Percentiles rank a stretch among this genome's conserved stretches.
These are phyloP conservation scores for Allomyces macrogynus DNA, from an alignment of 192 early-diverging fungal species.

Conservation along the genomic window DNA sequence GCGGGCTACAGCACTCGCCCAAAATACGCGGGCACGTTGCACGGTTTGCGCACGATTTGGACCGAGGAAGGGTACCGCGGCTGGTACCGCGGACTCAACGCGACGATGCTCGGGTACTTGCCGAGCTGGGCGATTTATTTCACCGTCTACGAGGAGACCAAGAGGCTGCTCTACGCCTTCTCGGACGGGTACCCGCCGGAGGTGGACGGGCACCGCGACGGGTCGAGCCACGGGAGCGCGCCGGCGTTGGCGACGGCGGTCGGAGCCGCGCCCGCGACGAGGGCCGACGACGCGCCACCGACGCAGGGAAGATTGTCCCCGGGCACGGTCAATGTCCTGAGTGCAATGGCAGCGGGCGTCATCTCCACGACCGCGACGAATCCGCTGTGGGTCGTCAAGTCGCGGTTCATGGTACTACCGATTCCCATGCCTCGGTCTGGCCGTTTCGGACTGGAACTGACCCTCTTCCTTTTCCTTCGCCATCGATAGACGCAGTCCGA, in stretches of 20 bases:
- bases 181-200: too few species aligned
- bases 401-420: slow-evolving; percentile 60
- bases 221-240: neutral
- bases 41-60: slow-evolving; percentile 50
- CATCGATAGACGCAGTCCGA: slow-evolving; percentile 46
- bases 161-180: slow-evolving; percentile 15
- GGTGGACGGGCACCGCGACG: neutral
- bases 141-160: slow-evolving; percentile 65
- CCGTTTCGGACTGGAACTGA: too few species aligned
- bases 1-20: slow-evolving; percentile 73
- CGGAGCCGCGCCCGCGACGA: too few species aligned
- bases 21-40: slow-evolving; percentile 22
- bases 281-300: neutral
- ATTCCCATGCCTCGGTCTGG: too few species aligned
- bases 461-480: too few species aligned
- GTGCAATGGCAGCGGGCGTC: slow-evolving; percentile 66
- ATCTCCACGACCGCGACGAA: slow-evolving; percentile 59
- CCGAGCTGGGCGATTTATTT: slow-evolving; percentile 88
- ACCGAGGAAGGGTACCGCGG: slow-evolving; percentile 66
- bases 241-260: neutral
- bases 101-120: slow-evolving; percentile 72
- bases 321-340: slow-evolving; percentile 29
- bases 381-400: slow-evolving; percentile 84
- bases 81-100: slow-evolving; percentile 70
- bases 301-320: neutral